Conservation (phyloP, 495 filamentous ascomycete species). For the Opeltia flavorubescens region DNA sequence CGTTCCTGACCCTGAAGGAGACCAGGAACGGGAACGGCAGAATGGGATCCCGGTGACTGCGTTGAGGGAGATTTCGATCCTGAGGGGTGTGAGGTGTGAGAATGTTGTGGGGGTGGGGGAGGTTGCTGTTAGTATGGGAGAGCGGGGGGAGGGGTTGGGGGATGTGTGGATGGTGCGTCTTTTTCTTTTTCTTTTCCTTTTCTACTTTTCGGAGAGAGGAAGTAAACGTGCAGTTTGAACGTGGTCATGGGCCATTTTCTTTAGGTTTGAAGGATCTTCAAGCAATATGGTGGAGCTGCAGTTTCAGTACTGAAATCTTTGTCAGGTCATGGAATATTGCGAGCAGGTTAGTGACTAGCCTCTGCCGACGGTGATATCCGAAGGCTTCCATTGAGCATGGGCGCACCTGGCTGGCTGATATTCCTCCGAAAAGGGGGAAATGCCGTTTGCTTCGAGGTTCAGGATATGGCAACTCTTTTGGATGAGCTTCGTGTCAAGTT, state of each 20-base stretch:
- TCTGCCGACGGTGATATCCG: conserved; percentile 8
- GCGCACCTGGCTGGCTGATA: conserved; percentile 34
- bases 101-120: conserved; percentile 32
- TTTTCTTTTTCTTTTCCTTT: too few relatives aligned
- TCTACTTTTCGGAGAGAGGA: too few relatives aligned
- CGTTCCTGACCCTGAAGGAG: conserved; percentile 24
- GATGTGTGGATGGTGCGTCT: too few relatives aligned
- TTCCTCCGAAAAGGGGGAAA: conserved; percentile 25
- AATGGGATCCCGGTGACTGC: conserved; percentile 34
- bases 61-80: conserved; percentile 31
- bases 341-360: conserved; percentile 32
- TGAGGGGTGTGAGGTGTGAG: conserved; percentile 26
- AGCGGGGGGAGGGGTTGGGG: too few relatives aligned
- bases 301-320: conserved; percentile 26
- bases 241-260: too few relatives aligned
- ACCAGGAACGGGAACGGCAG: conserved; percentile 16
- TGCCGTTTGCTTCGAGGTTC: conserved; percentile 19
- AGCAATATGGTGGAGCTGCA: too few relatives aligned
- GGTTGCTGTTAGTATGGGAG: conserved; percentile 32
- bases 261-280: too few relatives aligned
- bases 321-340: conserved; percentile 38
- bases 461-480: conserved; percentile 33
- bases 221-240: too few relatives aligned
- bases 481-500: conserved; percentile 30
- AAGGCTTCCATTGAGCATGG: conserved; percentile 16